These are phyloP conservation scores for Pochonia chlamydosporia DNA, from an alignment of 2,329 filamentous ascomycete genomes.

Conservation along the genomic window DNA sequence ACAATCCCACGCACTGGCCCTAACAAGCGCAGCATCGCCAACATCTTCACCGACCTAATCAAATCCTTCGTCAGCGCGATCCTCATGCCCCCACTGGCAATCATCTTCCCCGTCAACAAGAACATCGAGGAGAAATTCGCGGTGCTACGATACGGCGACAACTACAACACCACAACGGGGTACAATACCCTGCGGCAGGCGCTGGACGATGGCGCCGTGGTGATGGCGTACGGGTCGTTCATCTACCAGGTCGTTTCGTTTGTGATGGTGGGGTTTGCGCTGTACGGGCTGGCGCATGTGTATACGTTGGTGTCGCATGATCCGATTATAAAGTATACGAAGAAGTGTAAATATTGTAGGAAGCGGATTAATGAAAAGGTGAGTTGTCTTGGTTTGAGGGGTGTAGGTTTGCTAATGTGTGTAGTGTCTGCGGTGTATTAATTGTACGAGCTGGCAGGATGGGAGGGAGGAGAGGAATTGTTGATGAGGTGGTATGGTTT, in stretches of 20 bases:
- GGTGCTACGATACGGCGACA: constrained; percentile 52
- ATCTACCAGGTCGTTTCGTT: constrained; percentile 62
- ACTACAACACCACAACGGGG: constrained; percentile 43
- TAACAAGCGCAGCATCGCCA: constrained; percentile 52
- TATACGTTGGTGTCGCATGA: constrained; percentile 59
- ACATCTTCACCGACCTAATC: constrained; percentile 65
- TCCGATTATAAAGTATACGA: constrained; percentile 63
- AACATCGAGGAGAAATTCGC: constrained; percentile 73
- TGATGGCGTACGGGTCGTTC: constrained; percentile 68
- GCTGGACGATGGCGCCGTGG: constrained; percentile 63
- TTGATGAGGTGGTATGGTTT: no score
- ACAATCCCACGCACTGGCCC: constrained; percentile 5
- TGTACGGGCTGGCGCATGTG: constrained; percentile 57
- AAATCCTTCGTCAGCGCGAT: constrained; percentile 68
- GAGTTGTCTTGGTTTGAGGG: constrained; percentile 9
- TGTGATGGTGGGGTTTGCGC: constrained; percentile 55
- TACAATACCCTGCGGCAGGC: constrained; percentile 69
- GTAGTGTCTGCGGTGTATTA: constrained; percentile 39
- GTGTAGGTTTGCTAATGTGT: constrained; percentile 3
- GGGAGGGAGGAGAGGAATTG: constrained; percentile 36
- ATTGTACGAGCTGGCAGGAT: constrained; percentile 47
- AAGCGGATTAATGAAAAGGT: constrained; percentile 60
- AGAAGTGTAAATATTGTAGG: constrained; percentile 63
- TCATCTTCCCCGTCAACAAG: constrained; percentile 62
- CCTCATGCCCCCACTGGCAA: constrained; percentile 61